phyloP scores from a whole-genome alignment of 257 asterid genomes.

The Capsicum chinense region DNA sequence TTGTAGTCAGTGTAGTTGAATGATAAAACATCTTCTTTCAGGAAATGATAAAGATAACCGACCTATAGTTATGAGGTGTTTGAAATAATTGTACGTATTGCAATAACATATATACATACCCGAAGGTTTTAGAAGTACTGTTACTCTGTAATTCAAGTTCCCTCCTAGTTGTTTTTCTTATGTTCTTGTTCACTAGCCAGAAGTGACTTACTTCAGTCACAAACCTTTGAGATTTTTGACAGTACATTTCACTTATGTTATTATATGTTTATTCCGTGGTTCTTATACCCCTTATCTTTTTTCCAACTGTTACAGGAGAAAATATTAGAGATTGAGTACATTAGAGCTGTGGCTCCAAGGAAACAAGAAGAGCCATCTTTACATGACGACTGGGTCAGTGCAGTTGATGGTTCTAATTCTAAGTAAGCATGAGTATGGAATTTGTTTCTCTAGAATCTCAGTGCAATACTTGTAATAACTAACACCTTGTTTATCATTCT shows the following conservation, averaged over 20 bases:
- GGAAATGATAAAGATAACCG: not conserved
- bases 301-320: constrained; percentile 66
- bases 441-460: constrained; percentile 9
- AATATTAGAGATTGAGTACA: constrained; percentile 86
- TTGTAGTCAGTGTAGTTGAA: not conserved
- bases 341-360: constrained; percentile 84
- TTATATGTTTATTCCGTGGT: not conserved
- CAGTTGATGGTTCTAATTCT: constrained; percentile 84
- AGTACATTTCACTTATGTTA: not conserved
- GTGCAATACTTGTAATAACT: not conserved
- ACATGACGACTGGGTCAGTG: constrained; percentile 98
- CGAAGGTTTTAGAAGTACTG: constrained; percentile 6
- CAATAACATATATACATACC: not conserved
- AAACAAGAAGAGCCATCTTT: constrained; percentile 77
- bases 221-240: constrained; percentile 11
- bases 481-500: not conserved
- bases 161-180: not conserved
- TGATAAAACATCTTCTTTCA: not conserved
- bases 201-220: not conserved
- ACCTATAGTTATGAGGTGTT: not conserved
- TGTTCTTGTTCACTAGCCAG: not conserved
- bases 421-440: constrained; percentile 50
- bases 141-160: constrained; percentile 1
- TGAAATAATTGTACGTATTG: not conserved
- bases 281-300: constrained; percentile 14